A percentile compares a stretch with the other conserved stretches of the same genome.
phyloP scores from a whole-genome alignment of 352 stramenopile species.

The Pythium folliculosum region DNA sequence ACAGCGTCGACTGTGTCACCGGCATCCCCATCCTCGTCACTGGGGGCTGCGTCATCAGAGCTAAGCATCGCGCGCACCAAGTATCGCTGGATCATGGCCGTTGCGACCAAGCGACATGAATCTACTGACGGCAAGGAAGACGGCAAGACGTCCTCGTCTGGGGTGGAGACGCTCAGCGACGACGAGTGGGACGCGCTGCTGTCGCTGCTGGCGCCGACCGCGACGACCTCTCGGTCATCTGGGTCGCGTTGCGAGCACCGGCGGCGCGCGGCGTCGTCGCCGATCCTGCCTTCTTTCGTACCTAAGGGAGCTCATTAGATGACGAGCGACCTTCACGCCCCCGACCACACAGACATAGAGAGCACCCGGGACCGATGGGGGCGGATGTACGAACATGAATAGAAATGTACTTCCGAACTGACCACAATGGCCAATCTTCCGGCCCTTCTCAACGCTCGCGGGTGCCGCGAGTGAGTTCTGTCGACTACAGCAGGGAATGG shows the following conservation, averaged over 20 bases:
- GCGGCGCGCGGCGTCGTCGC: not conserved
- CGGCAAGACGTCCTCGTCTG: not conserved
- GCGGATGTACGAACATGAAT: no score
- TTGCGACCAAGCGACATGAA: not conserved
- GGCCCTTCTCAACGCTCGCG: not conserved
- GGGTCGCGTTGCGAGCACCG: not conserved
- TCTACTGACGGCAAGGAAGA: not conserved
- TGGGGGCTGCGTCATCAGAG: not conserved
- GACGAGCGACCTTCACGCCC: not conserved
- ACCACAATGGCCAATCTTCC: not conserved
- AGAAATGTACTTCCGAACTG: not conserved
- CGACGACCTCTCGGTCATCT: not conserved
- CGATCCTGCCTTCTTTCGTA: not conserved
- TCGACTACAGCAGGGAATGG: no score
- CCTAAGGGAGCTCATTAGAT: not conserved
- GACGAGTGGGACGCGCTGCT: constrained; percentile 12
- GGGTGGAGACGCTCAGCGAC: not conserved
- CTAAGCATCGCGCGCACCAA: not conserved
- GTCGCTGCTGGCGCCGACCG: not conserved
- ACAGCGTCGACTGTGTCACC: not conserved
- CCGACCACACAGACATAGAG: not conserved
- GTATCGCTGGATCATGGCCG: constrained; percentile 23
- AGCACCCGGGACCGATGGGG: not conserved
- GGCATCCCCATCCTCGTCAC: not conserved
- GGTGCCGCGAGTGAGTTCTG: no score